A percentile compares a stretch with the other conserved stretches of the same genome.
These are phyloP conservation scores for Thraustotheca clavata DNA, from an alignment of 352 stramenopile genomes.

Conservation along the genomic window DNA sequence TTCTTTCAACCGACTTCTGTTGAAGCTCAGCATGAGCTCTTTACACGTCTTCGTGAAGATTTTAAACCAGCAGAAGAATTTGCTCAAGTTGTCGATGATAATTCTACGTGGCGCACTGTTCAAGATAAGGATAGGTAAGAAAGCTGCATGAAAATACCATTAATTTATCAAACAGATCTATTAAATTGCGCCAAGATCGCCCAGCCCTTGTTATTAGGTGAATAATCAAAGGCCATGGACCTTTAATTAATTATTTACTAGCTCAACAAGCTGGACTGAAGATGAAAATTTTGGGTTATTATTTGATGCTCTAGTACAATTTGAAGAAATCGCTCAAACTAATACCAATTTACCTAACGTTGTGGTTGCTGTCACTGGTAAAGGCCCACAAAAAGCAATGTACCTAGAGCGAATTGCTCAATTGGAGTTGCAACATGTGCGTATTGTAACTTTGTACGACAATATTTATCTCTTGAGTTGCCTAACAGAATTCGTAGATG, in stretches of 20 bases:
- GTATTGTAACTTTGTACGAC: conserved; percentile 77
- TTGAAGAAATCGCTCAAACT: conserved; percentile 43
- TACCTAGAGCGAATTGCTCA: conserved; percentile 79
- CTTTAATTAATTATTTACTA: no score
- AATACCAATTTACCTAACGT: conserved; percentile 61
- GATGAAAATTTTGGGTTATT: conserved; percentile 99
- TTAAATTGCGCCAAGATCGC: conserved; percentile 3
- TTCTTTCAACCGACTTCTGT: conserved; percentile 88
- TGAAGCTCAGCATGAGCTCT: conserved; percentile 85
- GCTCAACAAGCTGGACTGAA: conserved; percentile 97
- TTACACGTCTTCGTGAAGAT: conserved; percentile 66
- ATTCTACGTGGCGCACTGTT: not conserved
- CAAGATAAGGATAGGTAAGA: conserved; percentile 1
- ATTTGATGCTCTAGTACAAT: conserved; percentile 81
- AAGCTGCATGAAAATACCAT: not conserved
- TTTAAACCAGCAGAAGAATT: not conserved
- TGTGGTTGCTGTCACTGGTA: conserved; percentile 95
- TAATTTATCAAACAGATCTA: not conserved
- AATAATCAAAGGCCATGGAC: not conserved
- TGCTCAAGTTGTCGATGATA: not conserved
- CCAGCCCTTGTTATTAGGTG: conserved; percentile 16
- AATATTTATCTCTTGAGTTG: not conserved
- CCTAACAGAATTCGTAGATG: conserved; percentile 45
- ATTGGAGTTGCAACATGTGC: conserved; percentile 67
- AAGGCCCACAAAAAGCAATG: conserved; percentile 91